These are phyloP conservation scores for Fagus sylvatica DNA, from an alignment of 306 rosid species.

Conservation along the genomic window DNA sequence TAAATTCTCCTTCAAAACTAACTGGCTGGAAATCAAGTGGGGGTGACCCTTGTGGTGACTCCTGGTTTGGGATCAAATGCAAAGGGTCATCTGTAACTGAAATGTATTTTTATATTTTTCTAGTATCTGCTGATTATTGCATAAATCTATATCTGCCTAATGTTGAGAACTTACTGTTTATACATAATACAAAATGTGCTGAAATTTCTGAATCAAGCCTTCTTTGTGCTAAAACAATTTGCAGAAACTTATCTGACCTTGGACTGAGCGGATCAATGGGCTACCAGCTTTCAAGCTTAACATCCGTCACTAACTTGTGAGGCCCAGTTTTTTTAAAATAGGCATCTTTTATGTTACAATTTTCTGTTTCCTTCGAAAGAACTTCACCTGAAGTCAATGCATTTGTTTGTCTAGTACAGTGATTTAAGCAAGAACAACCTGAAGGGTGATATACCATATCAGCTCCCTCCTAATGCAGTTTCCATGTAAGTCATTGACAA, in stretches of 20 bases:
- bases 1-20: slow-evolving; percentile 63
- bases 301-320: slow-evolving; percentile 80
- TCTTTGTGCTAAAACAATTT: slow-evolving; percentile 14
- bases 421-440: slow-evolving; percentile 89
- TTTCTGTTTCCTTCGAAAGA: slow-evolving; percentile 9
- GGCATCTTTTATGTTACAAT: background rate
- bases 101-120: slow-evolving; percentile 45
- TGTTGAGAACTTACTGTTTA: background rate
- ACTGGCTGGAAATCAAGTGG: slow-evolving; percentile 70
- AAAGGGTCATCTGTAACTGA: slow-evolving; percentile 79
- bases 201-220: background rate
- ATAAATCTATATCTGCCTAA: background rate
- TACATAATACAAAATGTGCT: background rate
- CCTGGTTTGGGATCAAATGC: slow-evolving; percentile 83
- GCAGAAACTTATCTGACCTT: slow-evolving; percentile 62
- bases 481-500: slow-evolving; percentile 52
- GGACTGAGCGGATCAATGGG: slow-evolving; percentile 79
- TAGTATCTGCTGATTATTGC: background rate
- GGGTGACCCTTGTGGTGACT: slow-evolving; percentile 90
- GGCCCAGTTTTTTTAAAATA: slow-evolving; percentile 37
- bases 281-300: slow-evolving; percentile 72
- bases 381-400: slow-evolving; percentile 39
- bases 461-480: slow-evolving; percentile 80
- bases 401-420: slow-evolving; percentile 83
- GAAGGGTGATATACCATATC: slow-evolving; percentile 77